Conservation (phyloP, 139 green algal genomes). For the Chlamydomonas sp. region DNA sequence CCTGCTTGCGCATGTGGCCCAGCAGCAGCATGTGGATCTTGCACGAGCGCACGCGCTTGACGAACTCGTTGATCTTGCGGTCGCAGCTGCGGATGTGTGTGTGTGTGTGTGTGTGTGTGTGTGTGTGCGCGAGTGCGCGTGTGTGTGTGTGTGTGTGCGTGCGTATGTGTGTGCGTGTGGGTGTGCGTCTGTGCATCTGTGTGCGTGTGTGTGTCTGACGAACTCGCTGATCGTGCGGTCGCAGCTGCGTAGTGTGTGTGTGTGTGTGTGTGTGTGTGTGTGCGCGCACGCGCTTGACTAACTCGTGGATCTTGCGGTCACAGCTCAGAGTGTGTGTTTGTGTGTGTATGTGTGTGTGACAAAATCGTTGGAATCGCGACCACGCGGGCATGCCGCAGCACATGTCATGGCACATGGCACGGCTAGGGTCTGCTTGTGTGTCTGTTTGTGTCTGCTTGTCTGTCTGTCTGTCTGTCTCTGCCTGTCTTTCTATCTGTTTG, state of each 20-base stretch:
- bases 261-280: neutral
- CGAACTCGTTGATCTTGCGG: conserved; percentile 84
- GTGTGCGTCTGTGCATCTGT: neutral
- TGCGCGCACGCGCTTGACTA: no score
- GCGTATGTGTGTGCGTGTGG: neutral
- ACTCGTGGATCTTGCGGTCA: conserved; percentile 62
- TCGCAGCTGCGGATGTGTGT: conserved; percentile 42
- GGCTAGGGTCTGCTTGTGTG: no score
- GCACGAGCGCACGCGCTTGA: conserved; percentile 85
- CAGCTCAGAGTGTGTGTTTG: no score
- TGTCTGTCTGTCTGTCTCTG: no score
- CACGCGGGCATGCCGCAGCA: no score
- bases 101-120: neutral
- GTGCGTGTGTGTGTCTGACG: conserved; percentile 76
- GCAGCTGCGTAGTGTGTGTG: neutral
- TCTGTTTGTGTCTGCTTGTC: no score
- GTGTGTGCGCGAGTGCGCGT: neutral
- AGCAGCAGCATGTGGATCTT: conserved; percentile 90
- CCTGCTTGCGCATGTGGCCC: conserved; percentile 57
- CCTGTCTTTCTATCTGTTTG: no score
- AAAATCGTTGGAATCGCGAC: no score
- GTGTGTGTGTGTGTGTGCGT: neutral
- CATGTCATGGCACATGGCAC: no score
- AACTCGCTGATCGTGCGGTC: conserved; percentile 90
- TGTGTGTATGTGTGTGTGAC: no score